phyloP scores from a whole-genome alignment of 2,329 filamentous ascomycete species.

The Aurifilum marmelostoma region DNA sequence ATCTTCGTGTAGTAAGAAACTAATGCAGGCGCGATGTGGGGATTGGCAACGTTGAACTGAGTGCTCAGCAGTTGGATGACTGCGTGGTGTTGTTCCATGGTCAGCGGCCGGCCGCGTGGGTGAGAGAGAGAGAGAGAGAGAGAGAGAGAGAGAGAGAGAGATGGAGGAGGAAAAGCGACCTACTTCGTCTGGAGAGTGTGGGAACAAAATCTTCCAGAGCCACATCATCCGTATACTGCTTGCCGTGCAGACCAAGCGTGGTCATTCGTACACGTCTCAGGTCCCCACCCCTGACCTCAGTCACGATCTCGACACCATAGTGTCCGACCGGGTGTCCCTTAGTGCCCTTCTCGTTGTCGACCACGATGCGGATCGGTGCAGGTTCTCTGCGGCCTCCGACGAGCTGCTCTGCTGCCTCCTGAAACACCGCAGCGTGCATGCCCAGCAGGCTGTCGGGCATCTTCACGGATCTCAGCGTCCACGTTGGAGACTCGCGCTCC shows the following conservation, averaged over 20 bases:
- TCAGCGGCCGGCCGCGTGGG: no score
- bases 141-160: no score
- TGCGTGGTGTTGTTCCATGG: conserved; percentile 40
- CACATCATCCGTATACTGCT: conserved; percentile 74
- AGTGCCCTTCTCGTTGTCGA: conserved; percentile 70
- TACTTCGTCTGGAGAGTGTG: conserved; percentile 74
- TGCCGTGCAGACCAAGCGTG: conserved; percentile 68
- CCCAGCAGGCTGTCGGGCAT: conserved; percentile 64
- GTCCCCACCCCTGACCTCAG: conserved; percentile 63
- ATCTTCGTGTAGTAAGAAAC: conserved; percentile 79
- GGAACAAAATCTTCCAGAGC: conserved; percentile 73
- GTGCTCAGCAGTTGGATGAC: conserved; percentile 73
- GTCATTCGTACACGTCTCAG: conserved; percentile 53
- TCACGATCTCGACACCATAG: conserved; percentile 72
- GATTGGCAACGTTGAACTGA: conserved; percentile 70
- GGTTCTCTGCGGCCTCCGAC: conserved; percentile 68
- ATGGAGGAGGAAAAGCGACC: conserved; percentile 37
- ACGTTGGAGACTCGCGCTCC: conserved; percentile 80
- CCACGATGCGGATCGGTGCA: conserved; percentile 71
- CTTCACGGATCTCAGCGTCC: conserved; percentile 75
- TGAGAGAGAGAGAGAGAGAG: no score
- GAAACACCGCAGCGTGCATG: conserved; percentile 70
- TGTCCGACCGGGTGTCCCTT: conserved; percentile 68
- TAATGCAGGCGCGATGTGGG: conserved; percentile 66
- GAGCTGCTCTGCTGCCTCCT: conserved; percentile 66